Conservation (phyloP, 768 basidiomycete species). For the Mycena maculata region DNA sequence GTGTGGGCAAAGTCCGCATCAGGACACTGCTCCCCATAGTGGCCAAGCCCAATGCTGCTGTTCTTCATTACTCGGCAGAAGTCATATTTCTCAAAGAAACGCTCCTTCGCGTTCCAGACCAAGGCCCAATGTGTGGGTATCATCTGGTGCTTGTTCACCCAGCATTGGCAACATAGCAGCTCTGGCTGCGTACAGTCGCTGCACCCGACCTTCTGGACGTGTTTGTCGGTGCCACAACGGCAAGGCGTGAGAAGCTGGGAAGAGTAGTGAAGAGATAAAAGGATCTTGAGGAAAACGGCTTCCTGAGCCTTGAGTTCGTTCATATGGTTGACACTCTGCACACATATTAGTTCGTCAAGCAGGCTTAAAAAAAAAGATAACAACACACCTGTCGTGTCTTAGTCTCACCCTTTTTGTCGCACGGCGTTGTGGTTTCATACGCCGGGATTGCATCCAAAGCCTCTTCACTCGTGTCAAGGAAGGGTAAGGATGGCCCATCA, state of each 20-base stretch:
- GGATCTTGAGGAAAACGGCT: constrained; percentile 1
- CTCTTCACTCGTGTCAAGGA: constrained; percentile 1
- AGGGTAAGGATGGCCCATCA: background rate
- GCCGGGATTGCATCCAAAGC: background rate
- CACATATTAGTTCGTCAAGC: background rate
- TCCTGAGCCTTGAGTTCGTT: constrained; percentile 8
- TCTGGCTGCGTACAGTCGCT: constrained; percentile 5
- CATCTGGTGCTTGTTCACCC: constrained; percentile 11
- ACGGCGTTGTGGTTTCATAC: background rate
- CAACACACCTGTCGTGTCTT: constrained; percentile 8
- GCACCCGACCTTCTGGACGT: constrained; percentile 4
- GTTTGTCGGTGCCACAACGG: background rate
- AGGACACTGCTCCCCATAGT: constrained; percentile 18
- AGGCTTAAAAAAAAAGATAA: too few relatives aligned
- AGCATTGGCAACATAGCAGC: constrained; percentile 20
- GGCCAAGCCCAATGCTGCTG: background rate
- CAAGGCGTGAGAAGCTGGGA: background rate
- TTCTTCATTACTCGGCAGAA: constrained; percentile 19
- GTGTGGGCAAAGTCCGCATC: background rate
- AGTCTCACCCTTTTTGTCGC: background rate
- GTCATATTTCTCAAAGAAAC: constrained; percentile 7
- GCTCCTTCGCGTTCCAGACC: constrained; percentile 6
- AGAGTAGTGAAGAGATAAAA: constrained; percentile 2
- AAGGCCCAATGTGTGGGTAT: constrained; percentile 20
- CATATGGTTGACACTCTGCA: constrained; percentile 19